Percentiles rank a stretch among this genome's conserved stretches.
These are phyloP conservation scores for Oenanthe sinensis DNA, from an alignment of 129 eudicot genomes.

Conservation along the genomic window DNA sequence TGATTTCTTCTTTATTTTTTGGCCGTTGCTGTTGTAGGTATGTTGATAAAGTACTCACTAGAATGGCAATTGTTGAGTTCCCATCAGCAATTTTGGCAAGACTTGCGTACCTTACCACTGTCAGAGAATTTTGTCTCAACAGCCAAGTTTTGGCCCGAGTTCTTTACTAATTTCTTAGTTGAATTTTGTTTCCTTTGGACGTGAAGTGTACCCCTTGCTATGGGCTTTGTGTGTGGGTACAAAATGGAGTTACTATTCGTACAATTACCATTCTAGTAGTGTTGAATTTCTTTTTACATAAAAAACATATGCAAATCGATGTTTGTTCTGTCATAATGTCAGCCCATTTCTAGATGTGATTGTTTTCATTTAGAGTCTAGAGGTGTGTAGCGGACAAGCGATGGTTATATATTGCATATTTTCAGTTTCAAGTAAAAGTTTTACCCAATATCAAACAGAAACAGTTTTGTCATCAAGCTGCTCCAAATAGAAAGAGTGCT, in stretches of 20 bases:
- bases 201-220: background rate
- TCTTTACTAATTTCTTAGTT: conserved; percentile 35
- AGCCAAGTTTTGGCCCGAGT: conserved; percentile 48
- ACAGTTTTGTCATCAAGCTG: too few species aligned
- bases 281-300: background rate
- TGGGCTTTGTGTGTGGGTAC: background rate
- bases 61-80: conserved; percentile 43
- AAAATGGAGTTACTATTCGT: background rate
- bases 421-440: too few species aligned
- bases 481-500: too few species aligned
- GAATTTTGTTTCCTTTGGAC: background rate
- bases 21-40: conserved; percentile 34
- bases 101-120: conserved; percentile 55
- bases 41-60: background rate
- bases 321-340: background rate
- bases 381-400: too few species aligned
- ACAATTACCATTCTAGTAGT: background rate
- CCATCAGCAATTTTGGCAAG: conserved; percentile 52
- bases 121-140: conserved; percentile 54
- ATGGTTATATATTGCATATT: background rate
- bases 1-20: background rate
- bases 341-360: background rate
- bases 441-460: too few species aligned
- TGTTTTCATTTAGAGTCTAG: background rate
- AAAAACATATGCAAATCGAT: background rate